A percentile compares a stretch with the other conserved stretches of the same genome.
phyloP scores from a whole-genome alignment of 495 filamentous ascomycete genomes.

The Astrothelium macrocarpum region DNA sequence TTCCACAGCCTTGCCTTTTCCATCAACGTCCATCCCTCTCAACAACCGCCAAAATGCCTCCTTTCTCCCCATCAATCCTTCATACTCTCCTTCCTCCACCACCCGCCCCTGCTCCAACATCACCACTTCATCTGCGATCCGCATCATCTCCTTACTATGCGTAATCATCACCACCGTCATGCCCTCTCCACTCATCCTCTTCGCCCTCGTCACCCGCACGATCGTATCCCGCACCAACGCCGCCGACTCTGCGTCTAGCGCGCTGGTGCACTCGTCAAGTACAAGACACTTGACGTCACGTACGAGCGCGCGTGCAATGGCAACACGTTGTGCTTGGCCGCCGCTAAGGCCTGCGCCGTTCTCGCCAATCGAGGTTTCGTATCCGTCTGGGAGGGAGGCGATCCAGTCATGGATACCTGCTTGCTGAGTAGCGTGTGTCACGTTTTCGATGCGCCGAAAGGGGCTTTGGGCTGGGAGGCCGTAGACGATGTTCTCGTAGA shows the following conservation, averaged over 20 bases:
- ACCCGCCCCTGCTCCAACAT: conserved; percentile 59
- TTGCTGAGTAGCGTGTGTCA: conserved; percentile 51
- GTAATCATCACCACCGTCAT: conserved; percentile 65
- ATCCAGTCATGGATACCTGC: conserved; percentile 80
- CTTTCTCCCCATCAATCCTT: conserved; percentile 37
- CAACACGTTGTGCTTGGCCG: conserved; percentile 74
- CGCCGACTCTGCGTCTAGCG: conserved; percentile 64
- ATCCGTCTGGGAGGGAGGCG: conserved; percentile 57
- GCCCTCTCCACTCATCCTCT: conserved; percentile 22
- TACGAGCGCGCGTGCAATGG: conserved; percentile 72
- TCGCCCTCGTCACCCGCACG: conserved; percentile 34
- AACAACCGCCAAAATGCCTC: conserved; percentile 37
- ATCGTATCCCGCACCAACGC: conserved; percentile 58
- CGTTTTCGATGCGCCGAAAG: conserved; percentile 31
- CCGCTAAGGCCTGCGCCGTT: conserved; percentile 68
- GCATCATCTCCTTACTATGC: conserved; percentile 76
- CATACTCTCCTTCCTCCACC: conserved; percentile 56
- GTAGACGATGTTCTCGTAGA: conserved; percentile 74
- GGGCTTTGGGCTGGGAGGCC: conserved; percentile 45
- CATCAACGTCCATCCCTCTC: conserved; percentile 15
- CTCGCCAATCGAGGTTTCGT: conserved; percentile 66
- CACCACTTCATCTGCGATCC: conserved; percentile 57
- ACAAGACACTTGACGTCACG: conserved; percentile 61
- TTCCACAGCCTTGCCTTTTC: neutral
- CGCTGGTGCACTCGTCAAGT: conserved; percentile 80